Evolutionary conservation across 2,329 filamentous ascomycete genomes (phyloP).

Genomic region (Ceratocystis alfenasii): DNA sequence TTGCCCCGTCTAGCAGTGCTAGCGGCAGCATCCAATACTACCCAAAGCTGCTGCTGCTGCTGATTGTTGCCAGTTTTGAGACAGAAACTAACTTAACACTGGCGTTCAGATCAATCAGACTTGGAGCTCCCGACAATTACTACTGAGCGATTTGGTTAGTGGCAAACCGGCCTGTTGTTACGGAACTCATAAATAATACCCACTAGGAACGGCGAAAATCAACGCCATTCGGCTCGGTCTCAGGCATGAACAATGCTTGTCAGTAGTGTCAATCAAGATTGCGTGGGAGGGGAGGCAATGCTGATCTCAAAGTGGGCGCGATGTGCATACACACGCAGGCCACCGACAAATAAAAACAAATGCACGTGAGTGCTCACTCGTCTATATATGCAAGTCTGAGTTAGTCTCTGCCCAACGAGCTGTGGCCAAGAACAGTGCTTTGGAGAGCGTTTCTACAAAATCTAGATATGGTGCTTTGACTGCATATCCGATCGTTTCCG

Average conservation of each 20-base stretch:
- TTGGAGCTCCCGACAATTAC: too few relatives aligned
- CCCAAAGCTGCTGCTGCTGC: not conserved
- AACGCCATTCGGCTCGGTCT: not conserved
- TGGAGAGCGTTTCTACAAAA: not conserved
- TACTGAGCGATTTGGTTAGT: too few relatives aligned
- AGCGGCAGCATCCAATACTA: not conserved
- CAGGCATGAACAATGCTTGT: not conserved
- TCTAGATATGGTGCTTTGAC: not conserved
- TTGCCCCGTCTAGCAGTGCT: not conserved
- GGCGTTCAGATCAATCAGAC: not conserved
- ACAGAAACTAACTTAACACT: not conserved
- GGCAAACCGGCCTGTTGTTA: not conserved
- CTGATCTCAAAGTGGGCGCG: not conserved
- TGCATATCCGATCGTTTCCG: not conserved
- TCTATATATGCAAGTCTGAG: not conserved
- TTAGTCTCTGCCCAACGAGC: not conserved
- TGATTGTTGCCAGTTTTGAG: not conserved
- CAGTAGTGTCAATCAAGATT: not conserved
- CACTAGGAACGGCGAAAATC: not conserved
- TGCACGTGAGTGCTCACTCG: constrained; percentile 1
- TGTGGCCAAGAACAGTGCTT: not conserved
- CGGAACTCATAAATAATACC: not conserved
- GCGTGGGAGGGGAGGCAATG: not conserved
- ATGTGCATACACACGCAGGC: not conserved
- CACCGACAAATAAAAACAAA: not conserved